Evolutionary conservation across 2,329 filamentous ascomycete genomes (phyloP).

Genomic region (Xylariales sp.): DNA sequence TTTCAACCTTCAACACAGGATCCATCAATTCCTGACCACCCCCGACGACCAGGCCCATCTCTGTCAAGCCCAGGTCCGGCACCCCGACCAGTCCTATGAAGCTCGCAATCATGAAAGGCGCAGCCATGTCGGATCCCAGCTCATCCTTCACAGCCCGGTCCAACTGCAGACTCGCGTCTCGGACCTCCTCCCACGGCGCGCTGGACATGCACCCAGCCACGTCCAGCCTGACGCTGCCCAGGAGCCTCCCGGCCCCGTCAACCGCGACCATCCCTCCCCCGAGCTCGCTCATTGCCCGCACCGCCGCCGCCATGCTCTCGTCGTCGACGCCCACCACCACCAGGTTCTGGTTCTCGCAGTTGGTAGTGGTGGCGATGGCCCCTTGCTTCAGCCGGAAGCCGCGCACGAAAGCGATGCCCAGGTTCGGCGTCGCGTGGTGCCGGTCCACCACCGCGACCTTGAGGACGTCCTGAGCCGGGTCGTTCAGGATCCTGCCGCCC

Average conservation of each 20-base stretch:
- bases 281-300: constrained; percentile 7
- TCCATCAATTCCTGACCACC: constrained; percentile 7
- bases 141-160: constrained; percentile 10
- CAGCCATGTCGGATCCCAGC: constrained; percentile 12
- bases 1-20: constrained; percentile 5
- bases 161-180: constrained; percentile 13
- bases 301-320: constrained; percentile 14
- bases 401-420: constrained; percentile 15
- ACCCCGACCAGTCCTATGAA: constrained; percentile 15
- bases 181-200: constrained; percentile 7
- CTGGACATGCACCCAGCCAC: constrained; percentile 19
- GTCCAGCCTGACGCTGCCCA: constrained; percentile 14
- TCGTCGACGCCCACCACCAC: constrained; percentile 16
- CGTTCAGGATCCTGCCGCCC: constrained; percentile 21
- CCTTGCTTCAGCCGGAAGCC: constrained; percentile 9
- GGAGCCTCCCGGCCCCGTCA: constrained; percentile 4
- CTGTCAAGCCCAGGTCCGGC: constrained; percentile 16
- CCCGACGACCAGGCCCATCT: constrained; percentile 11
- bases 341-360: constrained; percentile 19
- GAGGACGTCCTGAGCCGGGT: constrained; percentile 22
- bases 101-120: constrained; percentile 19
- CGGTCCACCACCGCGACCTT: constrained; percentile 17
- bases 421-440: constrained; percentile 13
- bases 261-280: constrained; percentile 15
- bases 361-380: constrained; percentile 19